Conservation (phyloP, 805 yeast species). For the Candida xyloterini region DNA sequence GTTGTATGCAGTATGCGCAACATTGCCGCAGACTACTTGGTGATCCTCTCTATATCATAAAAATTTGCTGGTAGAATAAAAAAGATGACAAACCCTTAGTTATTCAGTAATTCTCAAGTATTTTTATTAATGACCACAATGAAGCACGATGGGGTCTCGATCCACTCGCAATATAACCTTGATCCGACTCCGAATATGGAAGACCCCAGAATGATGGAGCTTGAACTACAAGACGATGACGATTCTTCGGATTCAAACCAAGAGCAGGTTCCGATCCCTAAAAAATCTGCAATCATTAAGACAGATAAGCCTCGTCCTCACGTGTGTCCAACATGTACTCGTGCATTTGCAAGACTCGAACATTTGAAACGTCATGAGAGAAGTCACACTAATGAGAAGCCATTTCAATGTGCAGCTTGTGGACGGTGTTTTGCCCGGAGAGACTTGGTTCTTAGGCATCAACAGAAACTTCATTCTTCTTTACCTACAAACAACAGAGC, state of each 20-base stretch:
- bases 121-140: conserved; percentile 3
- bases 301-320: conserved; percentile 95
- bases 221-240: conserved; percentile 8
- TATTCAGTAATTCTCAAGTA: neutral
- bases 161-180: conserved; percentile 7
- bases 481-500: conserved; percentile 39
- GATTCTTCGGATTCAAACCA: conserved; percentile 10
- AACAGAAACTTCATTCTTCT: conserved; percentile 80
- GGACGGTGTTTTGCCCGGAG: conserved; percentile 94
- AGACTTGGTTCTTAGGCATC: conserved; percentile 85
- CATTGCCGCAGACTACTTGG: conserved; percentile 9
- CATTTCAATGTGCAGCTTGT: conserved; percentile 94
- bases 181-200: conserved; percentile 1
- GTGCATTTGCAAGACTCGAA: conserved; percentile 94
- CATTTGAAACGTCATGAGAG: conserved; percentile 93
- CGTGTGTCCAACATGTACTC: conserved; percentile 82
- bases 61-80: conserved; percentile 11
- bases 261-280: conserved; percentile 66
- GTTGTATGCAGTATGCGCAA: neutral
- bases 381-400: conserved; percentile 93
- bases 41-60: conserved; percentile 4
- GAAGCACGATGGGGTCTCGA: conserved; percentile 10
- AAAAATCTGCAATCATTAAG: conserved; percentile 76
- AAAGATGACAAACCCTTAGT: conserved; percentile 11
- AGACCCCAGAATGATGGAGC: neutral